phyloP scores from a whole-genome alignment of 2,329 filamentous ascomycete genomes.

The Fusarium keratoplasticum region DNA sequence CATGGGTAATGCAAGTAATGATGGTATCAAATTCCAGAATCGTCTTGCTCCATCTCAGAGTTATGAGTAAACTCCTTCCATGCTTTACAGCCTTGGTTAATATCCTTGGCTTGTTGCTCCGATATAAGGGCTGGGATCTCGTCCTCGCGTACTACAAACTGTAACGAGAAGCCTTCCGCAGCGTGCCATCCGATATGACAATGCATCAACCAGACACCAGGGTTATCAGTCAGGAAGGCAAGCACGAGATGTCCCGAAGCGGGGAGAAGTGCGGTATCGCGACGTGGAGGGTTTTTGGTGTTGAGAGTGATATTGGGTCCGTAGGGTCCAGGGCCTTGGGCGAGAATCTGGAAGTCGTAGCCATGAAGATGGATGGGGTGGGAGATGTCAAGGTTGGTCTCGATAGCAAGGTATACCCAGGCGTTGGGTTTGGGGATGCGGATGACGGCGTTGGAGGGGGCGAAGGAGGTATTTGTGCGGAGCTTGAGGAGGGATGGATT shows the following conservation, averaged over 20 bases:
- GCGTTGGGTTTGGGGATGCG: constrained; percentile 41
- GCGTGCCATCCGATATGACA: constrained; percentile 57
- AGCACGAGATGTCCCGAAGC: constrained; percentile 59
- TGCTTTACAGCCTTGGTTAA: constrained; percentile 25
- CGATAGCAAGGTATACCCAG: constrained; percentile 48
- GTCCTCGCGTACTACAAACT: constrained; percentile 39
- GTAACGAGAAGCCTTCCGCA: constrained; percentile 38
- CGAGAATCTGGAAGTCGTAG: constrained; percentile 49
- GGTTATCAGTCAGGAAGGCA: constrained; percentile 62
- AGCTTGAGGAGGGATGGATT: constrained; percentile 45
- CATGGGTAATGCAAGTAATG: not conserved
- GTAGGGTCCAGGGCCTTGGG: constrained; percentile 42
- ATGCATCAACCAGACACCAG: constrained; percentile 63
- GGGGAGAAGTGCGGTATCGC: constrained; percentile 64
- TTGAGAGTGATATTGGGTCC: constrained; percentile 34
- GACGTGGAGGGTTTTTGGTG: constrained; percentile 59
- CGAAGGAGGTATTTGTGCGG: constrained; percentile 33
- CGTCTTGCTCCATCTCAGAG: constrained; percentile 33
- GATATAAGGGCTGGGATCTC: constrained; percentile 34
- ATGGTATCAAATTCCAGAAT: constrained; percentile 32
- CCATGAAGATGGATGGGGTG: constrained; percentile 54
- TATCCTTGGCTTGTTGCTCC: constrained; percentile 18
- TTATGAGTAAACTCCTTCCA: constrained; percentile 27
- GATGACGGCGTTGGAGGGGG: constrained; percentile 45
- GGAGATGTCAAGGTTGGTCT: constrained; percentile 40